phyloP scores from a whole-genome alignment of 805 yeast species.

The Ogataea trehaloabstinens region DNA sequence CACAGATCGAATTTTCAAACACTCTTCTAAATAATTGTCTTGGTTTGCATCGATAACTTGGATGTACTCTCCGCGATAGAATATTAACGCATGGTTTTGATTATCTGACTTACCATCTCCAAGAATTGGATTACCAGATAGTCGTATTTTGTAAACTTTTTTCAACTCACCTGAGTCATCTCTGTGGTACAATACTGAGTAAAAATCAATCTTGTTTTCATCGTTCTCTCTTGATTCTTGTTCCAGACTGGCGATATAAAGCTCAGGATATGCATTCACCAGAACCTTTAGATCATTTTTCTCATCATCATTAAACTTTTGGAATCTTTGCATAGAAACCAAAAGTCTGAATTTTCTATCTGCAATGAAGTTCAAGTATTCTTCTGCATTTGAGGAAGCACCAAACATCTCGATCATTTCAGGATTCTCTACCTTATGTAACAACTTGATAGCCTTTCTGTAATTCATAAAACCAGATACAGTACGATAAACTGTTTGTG shows the following conservation, averaged over 20 bases:
- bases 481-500: conserved; percentile 82
- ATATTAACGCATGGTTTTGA: conserved; percentile 84
- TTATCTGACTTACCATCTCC: conserved; percentile 98
- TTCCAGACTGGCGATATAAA: conserved; percentile 54
- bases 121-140: conserved; percentile 90
- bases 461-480: conserved; percentile 83
- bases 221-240: conserved; percentile 44
- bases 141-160: conserved; percentile 59
- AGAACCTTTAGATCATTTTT: conserved; percentile 63
- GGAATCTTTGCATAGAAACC: conserved; percentile 84
- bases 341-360: conserved; percentile 75
- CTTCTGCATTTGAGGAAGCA: conserved; percentile 46
- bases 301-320: conserved; percentile 64
- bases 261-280: conserved; percentile 69
- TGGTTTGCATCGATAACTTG: conserved; percentile 96
- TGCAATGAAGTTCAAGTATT: conserved; percentile 71
- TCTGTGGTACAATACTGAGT: conserved; percentile 66
- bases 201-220: conserved; percentile 37
- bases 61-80: conserved; percentile 90
- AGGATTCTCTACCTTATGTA: conserved; percentile 66
- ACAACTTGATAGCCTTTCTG: conserved; percentile 64
- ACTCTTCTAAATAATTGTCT: conserved; percentile 92
- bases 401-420: conserved; percentile 44
- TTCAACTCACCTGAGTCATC: conserved; percentile 46
- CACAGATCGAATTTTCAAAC: conserved; percentile 83